Evolutionary conservation across 2,329 filamentous ascomycete species (phyloP).

Genomic region (Aschersonia sp.): DNA sequence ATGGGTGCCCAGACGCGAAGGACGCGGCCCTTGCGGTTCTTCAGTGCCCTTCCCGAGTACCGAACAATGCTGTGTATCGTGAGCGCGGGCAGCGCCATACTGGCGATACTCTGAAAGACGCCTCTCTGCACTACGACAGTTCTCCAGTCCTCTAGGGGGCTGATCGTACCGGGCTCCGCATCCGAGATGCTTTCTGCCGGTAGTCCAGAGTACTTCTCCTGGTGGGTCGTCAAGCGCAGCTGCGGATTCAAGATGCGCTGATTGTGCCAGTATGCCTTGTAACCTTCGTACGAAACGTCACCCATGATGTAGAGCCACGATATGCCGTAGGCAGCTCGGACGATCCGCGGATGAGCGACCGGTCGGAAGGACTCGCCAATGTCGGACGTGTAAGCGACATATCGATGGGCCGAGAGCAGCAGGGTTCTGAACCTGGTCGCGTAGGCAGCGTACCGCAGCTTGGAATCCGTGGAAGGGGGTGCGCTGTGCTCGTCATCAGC

Average conservation of each 20-base stretch:
- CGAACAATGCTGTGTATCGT: constrained; percentile 88
- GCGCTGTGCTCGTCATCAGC: constrained; percentile 12
- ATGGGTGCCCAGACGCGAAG: constrained; percentile 83
- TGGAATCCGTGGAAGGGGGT: constrained; percentile 70
- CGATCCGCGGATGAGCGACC: constrained; percentile 71
- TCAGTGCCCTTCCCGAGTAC: constrained; percentile 79
- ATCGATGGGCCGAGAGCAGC: constrained; percentile 79
- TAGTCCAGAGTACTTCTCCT: constrained; percentile 34
- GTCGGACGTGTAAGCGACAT: constrained; percentile 93
- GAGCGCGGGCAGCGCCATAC: constrained; percentile 87
- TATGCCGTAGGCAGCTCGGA: constrained; percentile 73
- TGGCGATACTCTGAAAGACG: constrained; percentile 80
- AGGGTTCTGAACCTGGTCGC: constrained; percentile 75
- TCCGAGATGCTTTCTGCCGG: constrained; percentile 15
- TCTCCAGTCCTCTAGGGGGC: constrained; percentile 77
- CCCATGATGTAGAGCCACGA: constrained; percentile 89
- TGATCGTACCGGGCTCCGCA: constrained; percentile 26
- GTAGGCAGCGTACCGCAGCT: constrained; percentile 85
- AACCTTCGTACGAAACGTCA: constrained; percentile 85
- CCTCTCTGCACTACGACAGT: constrained; percentile 84
- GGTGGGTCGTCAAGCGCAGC: constrained; percentile 34
- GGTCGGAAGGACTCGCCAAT: constrained; percentile 95
- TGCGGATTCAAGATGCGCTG: constrained; percentile 60
- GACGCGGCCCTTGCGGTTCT: constrained; percentile 59
- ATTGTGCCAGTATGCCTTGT: constrained; percentile 86